phyloP scores from a whole-genome alignment of 768 basidiomycete species.

The Wakefieldia striispora region DNA sequence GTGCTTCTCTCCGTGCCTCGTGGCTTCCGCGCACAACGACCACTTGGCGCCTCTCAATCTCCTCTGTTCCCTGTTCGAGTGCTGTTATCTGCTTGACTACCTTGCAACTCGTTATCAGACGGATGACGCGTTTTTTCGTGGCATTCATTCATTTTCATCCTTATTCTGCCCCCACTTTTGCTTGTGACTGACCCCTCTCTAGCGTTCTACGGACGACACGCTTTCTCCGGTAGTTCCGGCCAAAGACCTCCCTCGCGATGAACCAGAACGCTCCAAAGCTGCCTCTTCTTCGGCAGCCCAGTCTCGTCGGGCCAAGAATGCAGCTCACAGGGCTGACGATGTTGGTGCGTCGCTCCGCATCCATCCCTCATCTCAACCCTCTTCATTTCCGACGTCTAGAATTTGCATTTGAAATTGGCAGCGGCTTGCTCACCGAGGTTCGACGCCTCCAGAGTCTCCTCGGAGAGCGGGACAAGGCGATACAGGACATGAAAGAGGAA shows the following conservation, averaged over 20 bases:
- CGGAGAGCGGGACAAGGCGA: slow-evolving; percentile 87
- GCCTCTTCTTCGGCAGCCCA: slow-evolving; percentile 79
- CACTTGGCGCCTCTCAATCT: neutral
- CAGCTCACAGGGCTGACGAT: slow-evolving; percentile 85
- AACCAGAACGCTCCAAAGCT: slow-evolving; percentile 56
- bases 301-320: slow-evolving; percentile 87
- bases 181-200: slow-evolving; percentile 9
- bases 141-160: neutral
- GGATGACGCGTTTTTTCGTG: neutral
- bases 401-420: slow-evolving; percentile 98
- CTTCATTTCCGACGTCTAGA: slow-evolving; percentile 48
- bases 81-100: neutral
- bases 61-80: neutral
- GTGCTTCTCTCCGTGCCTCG: slow-evolving; percentile 14
- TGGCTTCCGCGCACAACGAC: slow-evolving; percentile 10
- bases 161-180: neutral
- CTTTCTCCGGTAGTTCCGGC: slow-evolving; percentile 45
- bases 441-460: slow-evolving; percentile 87
- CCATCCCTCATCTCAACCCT: neutral
- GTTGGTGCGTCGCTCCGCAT: slow-evolving; percentile 57
- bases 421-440: slow-evolving; percentile 87
- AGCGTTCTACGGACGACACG: slow-evolving; percentile 48
- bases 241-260: slow-evolving; percentile 56
- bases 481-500: slow-evolving; percentile 90
- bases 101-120: neutral